Base-by-base conservation (phyloP, 208 protist species). In the Angomonas deanei region DNA sequence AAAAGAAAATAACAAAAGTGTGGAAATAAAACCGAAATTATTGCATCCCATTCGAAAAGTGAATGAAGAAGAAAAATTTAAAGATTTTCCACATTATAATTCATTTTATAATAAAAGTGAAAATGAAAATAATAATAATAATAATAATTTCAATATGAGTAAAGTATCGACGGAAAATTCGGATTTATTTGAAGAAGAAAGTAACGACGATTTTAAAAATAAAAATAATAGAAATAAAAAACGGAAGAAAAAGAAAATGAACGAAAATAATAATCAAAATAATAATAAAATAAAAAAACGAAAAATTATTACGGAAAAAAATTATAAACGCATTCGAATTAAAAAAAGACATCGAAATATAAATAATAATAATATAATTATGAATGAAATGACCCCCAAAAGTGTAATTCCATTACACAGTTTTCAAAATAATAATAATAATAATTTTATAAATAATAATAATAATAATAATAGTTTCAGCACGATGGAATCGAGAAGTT, bases 381-480 rank as follows among this genome's bases (percentile, higher is more conserved):
- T n/a, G n/a, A n/a, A n/a, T n/a, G n/a, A n/a, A n/a, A n/a, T n/a
- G n/a, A n/a, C n/a, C n/a, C n/a, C n/a, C n/a, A n/a, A n/a, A n/a
- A n/a, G n/a, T n/a, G n/a, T n/a, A n/a, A n/a, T n/a, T n/a, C n/a
- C n/a, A n/a, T n/a, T n/a, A n/a, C n/a, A n/a, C n/a, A n/a, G n/a
- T n/a, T n/a, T n/a, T n/a, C n/a, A n/a, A n/a, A 42, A 42, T 42
- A 42, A 42, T 42, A 42, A 42, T 42, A 42, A 42, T 42, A 42
- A 42, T 42, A 42, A n/a, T n/a, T n/a, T n/a, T n/a, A n/a, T n/a
- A n/a, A n/a, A n/a, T n/a, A n/a, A n/a, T n/a, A n/a, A n/a, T n/a
- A n/a, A n/a, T n/a, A n/a, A n/a, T n/a, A n/a, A n/a, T n/a, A n/a
- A n/a, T n/a, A n/a, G n/a, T n/a, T n/a, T n/a, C n/a, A n/a, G n/a